Evolutionary conservation across 768 basidiomycete species (phyloP).

Genomic region (Tylopilus rubrobrunneus): DNA sequence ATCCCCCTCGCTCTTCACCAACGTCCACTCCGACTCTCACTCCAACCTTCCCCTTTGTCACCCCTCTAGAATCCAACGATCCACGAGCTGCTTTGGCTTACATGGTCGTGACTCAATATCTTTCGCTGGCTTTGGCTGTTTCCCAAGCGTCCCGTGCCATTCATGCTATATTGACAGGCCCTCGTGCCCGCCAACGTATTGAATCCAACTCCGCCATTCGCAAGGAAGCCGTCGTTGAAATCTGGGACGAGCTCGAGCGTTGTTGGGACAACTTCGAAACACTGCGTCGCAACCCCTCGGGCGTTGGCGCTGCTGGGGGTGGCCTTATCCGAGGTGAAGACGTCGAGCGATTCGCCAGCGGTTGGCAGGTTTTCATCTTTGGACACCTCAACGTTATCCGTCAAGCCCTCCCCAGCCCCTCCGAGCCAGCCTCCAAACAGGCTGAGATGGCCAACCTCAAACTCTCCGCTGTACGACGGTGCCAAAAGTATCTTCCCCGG

Average conservation of each 20-base stretch:
- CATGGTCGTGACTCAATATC: constrained; percentile 53
- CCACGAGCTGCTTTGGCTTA: constrained; percentile 42
- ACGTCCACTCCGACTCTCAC: constrained; percentile 18
- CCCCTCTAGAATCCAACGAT: constrained; percentile 22
- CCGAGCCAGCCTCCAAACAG: constrained; percentile 48
- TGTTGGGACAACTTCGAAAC: constrained; percentile 84
- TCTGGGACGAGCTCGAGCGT: constrained; percentile 80
- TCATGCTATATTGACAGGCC: constrained; percentile 75
- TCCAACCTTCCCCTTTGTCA: constrained; percentile 22
- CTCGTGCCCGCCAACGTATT: constrained; percentile 58
- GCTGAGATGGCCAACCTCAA: constrained; percentile 46
- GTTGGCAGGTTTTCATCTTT: constrained; percentile 92
- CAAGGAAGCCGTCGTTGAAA: constrained; percentile 60
- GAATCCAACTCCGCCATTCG: constrained; percentile 54
- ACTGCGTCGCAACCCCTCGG: constrained; percentile 45
- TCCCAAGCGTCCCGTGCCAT: constrained; percentile 75
- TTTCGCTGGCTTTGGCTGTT: constrained; percentile 70
- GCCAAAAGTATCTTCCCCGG: constrained; percentile 46
- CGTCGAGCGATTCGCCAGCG: constrained; percentile 66
- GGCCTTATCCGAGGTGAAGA: constrained; percentile 45
- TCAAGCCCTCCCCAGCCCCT: constrained; percentile 54
- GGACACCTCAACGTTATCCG: constrained; percentile 89
- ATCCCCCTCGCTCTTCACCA: constrained; percentile 35
- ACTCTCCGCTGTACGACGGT: constrained; percentile 43
- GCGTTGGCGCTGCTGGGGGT: constrained; percentile 37